These are phyloP conservation scores for Xerocomus potaroensis DNA, from an alignment of 768 basidiomycete species.

Conservation along the genomic window DNA sequence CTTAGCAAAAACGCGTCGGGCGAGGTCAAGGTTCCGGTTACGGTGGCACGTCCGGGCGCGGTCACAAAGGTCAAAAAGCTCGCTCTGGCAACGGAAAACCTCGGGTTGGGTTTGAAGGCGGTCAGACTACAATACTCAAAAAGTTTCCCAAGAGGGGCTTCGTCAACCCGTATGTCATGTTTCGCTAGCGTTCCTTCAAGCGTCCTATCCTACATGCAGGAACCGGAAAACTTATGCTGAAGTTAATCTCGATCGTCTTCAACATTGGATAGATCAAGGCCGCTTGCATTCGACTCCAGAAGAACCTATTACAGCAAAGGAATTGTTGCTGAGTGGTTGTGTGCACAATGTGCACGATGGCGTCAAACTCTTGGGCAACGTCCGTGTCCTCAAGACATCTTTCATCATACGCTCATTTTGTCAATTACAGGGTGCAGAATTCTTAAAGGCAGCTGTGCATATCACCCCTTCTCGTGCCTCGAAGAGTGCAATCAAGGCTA, in stretches of 20 bases:
- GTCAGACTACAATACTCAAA: slow-evolving; percentile 90
- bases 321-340: slow-evolving; percentile 81
- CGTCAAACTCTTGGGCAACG: slow-evolving; percentile 85
- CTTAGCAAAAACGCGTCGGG: slow-evolving; percentile 90
- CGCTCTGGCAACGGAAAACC: slow-evolving; percentile 84
- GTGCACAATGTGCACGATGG: slow-evolving; percentile 88
- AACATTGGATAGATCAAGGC: slow-evolving; percentile 86
- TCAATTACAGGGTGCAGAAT: slow-evolving; percentile 52
- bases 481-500: slow-evolving; percentile 76
- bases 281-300: slow-evolving; percentile 73
- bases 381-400: slow-evolving; percentile 33
- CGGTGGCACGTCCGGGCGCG: slow-evolving; percentile 90
- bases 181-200: not conserved
- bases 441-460: slow-evolving; percentile 68
- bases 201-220: slow-evolving; percentile 37
- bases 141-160: slow-evolving; percentile 94
- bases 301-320: slow-evolving; percentile 82
- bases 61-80: slow-evolving; percentile 94
- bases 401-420: slow-evolving; percentile 1
- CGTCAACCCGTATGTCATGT: slow-evolving; percentile 72
- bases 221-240: slow-evolving; percentile 74
- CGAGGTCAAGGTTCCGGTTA: slow-evolving; percentile 89
- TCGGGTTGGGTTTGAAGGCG: slow-evolving; percentile 87
- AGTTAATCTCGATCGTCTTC: slow-evolving; percentile 83
- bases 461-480: slow-evolving; percentile 84